phyloP scores from a whole-genome alignment of 345 rosid species.

The Lenwebbia sp. region DNA sequence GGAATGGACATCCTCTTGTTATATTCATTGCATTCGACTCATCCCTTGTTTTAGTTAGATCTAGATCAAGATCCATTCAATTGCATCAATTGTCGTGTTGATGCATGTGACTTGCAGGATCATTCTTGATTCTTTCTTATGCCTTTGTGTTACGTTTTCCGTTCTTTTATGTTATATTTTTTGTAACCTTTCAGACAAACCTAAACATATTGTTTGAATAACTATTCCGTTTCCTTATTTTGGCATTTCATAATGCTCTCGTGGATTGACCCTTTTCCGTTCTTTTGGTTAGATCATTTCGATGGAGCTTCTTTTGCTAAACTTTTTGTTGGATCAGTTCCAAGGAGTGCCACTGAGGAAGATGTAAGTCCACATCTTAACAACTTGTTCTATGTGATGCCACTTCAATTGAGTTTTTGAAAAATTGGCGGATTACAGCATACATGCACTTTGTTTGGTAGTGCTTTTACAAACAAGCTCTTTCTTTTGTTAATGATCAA shows the following conservation, averaged over 20 bases:
- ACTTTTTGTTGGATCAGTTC: constrained; percentile 98
- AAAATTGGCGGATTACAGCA: neutral
- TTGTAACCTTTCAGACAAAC: neutral
- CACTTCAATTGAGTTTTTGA: neutral
- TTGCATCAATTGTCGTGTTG: neutral
- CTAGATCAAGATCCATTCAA: neutral
- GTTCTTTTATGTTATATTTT: neutral
- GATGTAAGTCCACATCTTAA: constrained; percentile 50
- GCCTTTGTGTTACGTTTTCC: neutral
- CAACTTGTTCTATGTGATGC: neutral
- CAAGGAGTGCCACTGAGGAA: constrained; percentile 68
- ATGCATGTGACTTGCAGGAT: neutral
- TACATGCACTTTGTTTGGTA: neutral
- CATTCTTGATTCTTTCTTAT: neutral
- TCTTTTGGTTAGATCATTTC: constrained; percentile 26
- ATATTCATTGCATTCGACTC: neutral
- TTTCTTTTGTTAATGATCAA: neutral
- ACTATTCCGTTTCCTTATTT: neutral
- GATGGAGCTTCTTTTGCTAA: constrained; percentile 55
- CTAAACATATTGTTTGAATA: neutral
- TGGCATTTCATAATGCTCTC: neutral
- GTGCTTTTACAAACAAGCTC: neutral
- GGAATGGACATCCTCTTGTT: neutral
- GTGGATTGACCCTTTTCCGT: constrained; percentile 2
- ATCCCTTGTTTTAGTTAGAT: neutral